Evolutionary conservation across 2,329 filamentous ascomycete genomes (phyloP).

Genomic region (Acephala macrosclerotiorum): DNA sequence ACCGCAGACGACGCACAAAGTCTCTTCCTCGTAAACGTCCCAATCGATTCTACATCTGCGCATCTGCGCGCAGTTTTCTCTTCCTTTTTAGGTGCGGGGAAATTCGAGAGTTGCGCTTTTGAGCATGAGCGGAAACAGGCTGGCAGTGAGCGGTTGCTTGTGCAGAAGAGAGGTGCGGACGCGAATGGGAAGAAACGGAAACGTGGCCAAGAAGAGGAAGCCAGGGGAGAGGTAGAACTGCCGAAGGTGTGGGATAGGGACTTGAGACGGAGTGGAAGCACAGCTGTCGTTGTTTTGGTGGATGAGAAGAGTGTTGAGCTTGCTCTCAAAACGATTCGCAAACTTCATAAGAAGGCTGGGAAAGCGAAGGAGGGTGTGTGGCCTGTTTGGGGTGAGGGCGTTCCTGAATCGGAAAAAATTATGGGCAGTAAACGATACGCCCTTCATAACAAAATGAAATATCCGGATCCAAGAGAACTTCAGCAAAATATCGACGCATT

Average conservation of each 20-base stretch:
- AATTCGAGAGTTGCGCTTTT: conserved; percentile 81
- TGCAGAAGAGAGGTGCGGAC: background rate
- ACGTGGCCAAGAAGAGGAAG: conserved; percentile 57
- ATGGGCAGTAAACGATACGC: conserved; percentile 62
- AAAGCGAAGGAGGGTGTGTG: conserved; percentile 55
- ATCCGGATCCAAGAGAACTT: conserved; percentile 71
- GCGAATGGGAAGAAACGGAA: conserved; percentile 58
- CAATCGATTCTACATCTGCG: conserved; percentile 79
- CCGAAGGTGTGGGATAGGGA: conserved; percentile 77
- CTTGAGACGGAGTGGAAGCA: conserved; percentile 76
- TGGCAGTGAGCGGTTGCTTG: too few species aligned
- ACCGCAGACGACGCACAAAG: conserved; percentile 78
- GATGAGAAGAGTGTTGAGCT: conserved; percentile 81
- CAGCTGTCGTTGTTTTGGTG: conserved; percentile 83
- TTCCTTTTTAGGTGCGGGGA: conserved; percentile 75
- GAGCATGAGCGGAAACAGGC: conserved; percentile 59
- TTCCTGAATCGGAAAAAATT: conserved; percentile 54
- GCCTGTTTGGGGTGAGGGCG: conserved; percentile 73
- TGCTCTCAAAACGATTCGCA: conserved; percentile 77
- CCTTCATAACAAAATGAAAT: conserved; percentile 73
- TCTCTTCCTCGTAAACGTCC: conserved; percentile 90
- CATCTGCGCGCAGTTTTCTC: conserved; percentile 81
- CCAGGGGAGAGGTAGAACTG: conserved; percentile 67
- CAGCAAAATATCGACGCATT: conserved; percentile 82
- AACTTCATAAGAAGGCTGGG: conserved; percentile 60